phyloP scores from a whole-genome alignment of 2,329 filamentous ascomycete genomes.

The Colletotrichum phormii region DNA sequence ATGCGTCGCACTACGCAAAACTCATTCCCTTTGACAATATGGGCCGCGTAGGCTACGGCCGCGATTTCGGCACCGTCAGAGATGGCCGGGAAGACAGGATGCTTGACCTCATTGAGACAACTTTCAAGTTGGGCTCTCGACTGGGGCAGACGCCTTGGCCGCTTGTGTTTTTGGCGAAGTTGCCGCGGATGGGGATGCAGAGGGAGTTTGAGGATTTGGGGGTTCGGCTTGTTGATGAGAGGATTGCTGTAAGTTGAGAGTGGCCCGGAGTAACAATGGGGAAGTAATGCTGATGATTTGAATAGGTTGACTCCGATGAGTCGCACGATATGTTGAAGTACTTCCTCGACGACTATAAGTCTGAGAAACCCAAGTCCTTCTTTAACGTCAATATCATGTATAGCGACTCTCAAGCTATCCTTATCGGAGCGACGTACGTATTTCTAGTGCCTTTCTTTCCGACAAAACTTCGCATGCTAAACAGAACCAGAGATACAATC shows the following conservation, averaged over 20 bases:
- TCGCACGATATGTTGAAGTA: slow-evolving; percentile 42
- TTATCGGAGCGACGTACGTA: slow-evolving; percentile 40
- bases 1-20: slow-evolving; percentile 41
- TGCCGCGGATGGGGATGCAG: slow-evolving; percentile 34
- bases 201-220: slow-evolving; percentile 58
- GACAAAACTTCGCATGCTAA: background rate
- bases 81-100: slow-evolving; percentile 41
- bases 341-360: slow-evolving; percentile 39
- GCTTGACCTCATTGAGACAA: slow-evolving; percentile 39
- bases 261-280: background rate
- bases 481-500: slow-evolving; percentile 33
- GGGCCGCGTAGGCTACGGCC: slow-evolving; percentile 42
- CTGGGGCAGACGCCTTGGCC: slow-evolving; percentile 42
- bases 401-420: slow-evolving; percentile 38
- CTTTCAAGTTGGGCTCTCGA: slow-evolving; percentile 36
- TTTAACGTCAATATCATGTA: slow-evolving; percentile 39
- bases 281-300: background rate
- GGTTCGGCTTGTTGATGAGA: slow-evolving; percentile 46
- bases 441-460: background rate
- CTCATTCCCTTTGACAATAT: slow-evolving; percentile 46
- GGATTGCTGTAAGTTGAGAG: slow-evolving; percentile 29
- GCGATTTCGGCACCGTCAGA: slow-evolving; percentile 40
- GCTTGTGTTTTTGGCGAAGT: slow-evolving; percentile 20
- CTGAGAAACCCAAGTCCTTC: slow-evolving; percentile 40
- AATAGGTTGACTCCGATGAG: slow-evolving; percentile 34